phyloP scores from a whole-genome alignment of 306 rosid genomes.

The Cajanus cajan region DNA sequence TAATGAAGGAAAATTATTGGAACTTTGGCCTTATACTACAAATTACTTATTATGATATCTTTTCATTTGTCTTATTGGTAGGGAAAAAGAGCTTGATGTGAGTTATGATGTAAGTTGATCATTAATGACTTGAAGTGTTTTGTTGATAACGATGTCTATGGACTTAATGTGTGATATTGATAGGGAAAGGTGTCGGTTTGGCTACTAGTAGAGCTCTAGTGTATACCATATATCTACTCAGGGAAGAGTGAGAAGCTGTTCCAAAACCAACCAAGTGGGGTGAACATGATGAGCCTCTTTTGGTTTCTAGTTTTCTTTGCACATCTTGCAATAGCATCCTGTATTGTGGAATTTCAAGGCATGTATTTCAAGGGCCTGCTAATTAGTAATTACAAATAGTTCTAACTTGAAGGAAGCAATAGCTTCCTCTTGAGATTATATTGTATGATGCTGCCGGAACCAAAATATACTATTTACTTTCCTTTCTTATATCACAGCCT shows the following conservation, averaged over 20 bases:
- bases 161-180: too few relatives aligned
- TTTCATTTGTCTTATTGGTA: neutral
- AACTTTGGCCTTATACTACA: neutral
- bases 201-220: neutral
- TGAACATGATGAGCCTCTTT: conserved; percentile 41
- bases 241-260: neutral
- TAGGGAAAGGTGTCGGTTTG: conserved; percentile 30
- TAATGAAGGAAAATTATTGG: conserved; percentile 2
- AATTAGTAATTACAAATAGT: neutral
- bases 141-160: too few relatives aligned
- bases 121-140: too few relatives aligned
- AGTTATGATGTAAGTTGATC: too few relatives aligned
- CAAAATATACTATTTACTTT: neutral
- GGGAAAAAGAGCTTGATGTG: too few relatives aligned
- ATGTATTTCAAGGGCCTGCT: conserved; percentile 18
- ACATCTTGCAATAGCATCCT: conserved; percentile 39
- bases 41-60: neutral
- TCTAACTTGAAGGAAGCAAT: neutral
- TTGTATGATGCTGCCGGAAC: neutral
- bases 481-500: neutral
- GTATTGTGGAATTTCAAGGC: conserved; percentile 46
- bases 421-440: neutral
- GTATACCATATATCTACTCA: conserved; percentile 12
- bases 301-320: conserved; percentile 46
- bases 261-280: neutral